phyloP scores from a whole-genome alignment of 352 stramenopile species.

The Globisporangium megalacanthum region DNA sequence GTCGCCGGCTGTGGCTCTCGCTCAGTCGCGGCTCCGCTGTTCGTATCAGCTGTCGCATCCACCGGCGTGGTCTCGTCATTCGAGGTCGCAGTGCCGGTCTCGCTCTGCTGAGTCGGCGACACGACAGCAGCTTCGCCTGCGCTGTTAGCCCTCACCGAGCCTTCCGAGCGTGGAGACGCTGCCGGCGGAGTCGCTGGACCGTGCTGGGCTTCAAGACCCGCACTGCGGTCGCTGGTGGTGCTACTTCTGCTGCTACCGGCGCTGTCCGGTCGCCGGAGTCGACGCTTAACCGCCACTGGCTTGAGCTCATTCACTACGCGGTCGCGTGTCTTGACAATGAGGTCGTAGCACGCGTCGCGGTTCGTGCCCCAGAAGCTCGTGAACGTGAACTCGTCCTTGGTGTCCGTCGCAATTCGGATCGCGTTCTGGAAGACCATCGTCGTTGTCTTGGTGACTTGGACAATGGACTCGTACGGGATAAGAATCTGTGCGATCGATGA shows the following conservation, averaged over 20 bases:
- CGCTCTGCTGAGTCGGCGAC: conserved; percentile 1
- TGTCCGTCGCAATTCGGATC: conserved; percentile 58
- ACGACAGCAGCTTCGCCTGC: neutral
- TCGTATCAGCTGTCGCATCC: neutral
- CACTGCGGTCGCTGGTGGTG: neutral
- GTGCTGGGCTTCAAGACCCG: neutral
- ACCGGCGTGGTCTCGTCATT: conserved; percentile 1
- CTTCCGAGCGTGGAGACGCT: neutral
- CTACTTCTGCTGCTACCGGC: neutral
- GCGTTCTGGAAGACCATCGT: conserved; percentile 78
- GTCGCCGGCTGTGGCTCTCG: neutral
- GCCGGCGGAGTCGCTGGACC: neutral
- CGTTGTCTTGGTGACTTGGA: conserved; percentile 72
- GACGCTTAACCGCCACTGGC: neutral
- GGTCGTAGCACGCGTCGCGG: conserved; percentile 69
- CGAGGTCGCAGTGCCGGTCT: conserved; percentile 6
- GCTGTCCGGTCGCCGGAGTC: neutral
- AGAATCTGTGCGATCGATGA: conserved; percentile 35
- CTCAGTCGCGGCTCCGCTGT: neutral
- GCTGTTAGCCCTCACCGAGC: neutral
- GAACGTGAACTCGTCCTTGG: conserved; percentile 79
- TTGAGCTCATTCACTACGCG: conserved; percentile 27
- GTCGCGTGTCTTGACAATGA: conserved; percentile 64
- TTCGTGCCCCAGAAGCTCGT: conserved; percentile 84
- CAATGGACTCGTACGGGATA: conserved; percentile 84